Conservation (phyloP, 2,329 filamentous ascomycete genomes). For the Fusarium scirpi region DNA sequence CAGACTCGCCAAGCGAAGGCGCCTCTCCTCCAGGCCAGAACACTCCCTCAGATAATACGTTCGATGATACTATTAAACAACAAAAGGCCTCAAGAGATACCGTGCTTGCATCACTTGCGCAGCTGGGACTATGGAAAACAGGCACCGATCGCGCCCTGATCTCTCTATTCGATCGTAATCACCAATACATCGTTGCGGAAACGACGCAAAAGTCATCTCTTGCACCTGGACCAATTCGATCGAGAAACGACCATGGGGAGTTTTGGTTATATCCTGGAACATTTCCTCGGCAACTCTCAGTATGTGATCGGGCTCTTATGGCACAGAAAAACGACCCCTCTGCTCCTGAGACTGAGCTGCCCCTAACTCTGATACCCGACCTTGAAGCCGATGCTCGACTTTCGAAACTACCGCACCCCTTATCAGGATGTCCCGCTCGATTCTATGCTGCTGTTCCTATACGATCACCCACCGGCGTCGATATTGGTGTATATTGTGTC, state of each 20-base stretch:
- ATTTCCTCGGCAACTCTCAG: slow-evolving; percentile 45
- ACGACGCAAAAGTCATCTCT: slow-evolving; percentile 55
- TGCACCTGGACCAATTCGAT: slow-evolving; percentile 47
- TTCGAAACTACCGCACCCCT: slow-evolving; percentile 38
- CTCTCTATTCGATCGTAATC: slow-evolving; percentile 62
- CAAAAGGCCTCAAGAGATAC: slow-evolving; percentile 45
- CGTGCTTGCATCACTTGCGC: slow-evolving; percentile 61
- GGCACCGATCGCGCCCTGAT: slow-evolving; percentile 58
- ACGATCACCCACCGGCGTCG: slow-evolving; percentile 52
- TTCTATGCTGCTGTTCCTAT: slow-evolving; percentile 59
- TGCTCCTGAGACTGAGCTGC: slow-evolving; percentile 35
- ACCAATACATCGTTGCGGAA: slow-evolving; percentile 64
- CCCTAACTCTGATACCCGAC: slow-evolving; percentile 53
- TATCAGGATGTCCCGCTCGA: slow-evolving; percentile 34
- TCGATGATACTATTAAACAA: neutral
- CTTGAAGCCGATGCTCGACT: slow-evolving; percentile 50
- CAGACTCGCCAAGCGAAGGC: slow-evolving; percentile 18
- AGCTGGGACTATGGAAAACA: slow-evolving; percentile 60
- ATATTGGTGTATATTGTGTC: slow-evolving; percentile 57
- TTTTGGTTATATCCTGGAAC: slow-evolving; percentile 46
- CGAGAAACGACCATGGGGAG: slow-evolving; percentile 10
- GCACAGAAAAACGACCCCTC: neutral
- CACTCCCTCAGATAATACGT: neutral
- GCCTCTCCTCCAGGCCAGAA: neutral
- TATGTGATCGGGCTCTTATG: slow-evolving; percentile 48